Evolutionary conservation across 768 basidiomycete species (phyloP).

Genomic region (Russula emetica): DNA sequence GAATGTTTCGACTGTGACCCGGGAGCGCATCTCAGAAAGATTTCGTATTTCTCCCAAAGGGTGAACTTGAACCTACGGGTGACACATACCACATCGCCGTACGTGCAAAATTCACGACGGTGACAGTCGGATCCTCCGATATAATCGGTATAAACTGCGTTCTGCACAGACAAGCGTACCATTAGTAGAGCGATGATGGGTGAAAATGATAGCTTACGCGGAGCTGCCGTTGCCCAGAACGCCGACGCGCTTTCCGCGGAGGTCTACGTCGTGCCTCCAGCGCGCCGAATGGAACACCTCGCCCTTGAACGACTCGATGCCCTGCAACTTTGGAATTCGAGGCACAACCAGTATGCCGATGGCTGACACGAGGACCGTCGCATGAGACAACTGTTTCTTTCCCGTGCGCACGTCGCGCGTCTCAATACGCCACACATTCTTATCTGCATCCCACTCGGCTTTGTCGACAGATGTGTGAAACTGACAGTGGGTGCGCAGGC

Average conservation of each 20-base stretch:
- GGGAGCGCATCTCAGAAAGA: not conserved
- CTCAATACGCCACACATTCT: conserved; percentile 31
- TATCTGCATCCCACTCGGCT: conserved; percentile 31
- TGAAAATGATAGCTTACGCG: conserved; percentile 35
- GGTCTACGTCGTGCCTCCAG: conserved; percentile 50
- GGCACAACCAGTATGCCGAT: conserved; percentile 32
- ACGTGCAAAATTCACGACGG: conserved; percentile 51
- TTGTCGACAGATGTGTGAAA: conserved; percentile 32
- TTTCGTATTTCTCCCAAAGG: not conserved
- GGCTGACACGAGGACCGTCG: conserved; percentile 34
- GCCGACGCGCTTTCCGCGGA: conserved; percentile 51
- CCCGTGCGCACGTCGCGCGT: conserved; percentile 27
- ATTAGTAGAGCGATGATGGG: not conserved
- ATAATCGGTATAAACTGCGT: conserved; percentile 53
- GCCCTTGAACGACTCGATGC: conserved; percentile 43
- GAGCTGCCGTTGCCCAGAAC: conserved; percentile 62
- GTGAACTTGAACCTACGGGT: conserved; percentile 40
- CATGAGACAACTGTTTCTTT: conserved; percentile 15
- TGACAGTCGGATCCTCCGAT: conserved; percentile 43
- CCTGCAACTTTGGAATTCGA: conserved; percentile 31
- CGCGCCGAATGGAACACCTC: conserved; percentile 51
- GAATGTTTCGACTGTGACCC: conserved; percentile 31
- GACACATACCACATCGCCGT: conserved; percentile 55
- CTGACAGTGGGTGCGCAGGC: conserved; percentile 26
- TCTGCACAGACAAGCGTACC: not conserved